These are phyloP conservation scores for Phytophthora citrophthora DNA, from an alignment of 352 stramenopile species.

Conservation along the genomic window DNA sequence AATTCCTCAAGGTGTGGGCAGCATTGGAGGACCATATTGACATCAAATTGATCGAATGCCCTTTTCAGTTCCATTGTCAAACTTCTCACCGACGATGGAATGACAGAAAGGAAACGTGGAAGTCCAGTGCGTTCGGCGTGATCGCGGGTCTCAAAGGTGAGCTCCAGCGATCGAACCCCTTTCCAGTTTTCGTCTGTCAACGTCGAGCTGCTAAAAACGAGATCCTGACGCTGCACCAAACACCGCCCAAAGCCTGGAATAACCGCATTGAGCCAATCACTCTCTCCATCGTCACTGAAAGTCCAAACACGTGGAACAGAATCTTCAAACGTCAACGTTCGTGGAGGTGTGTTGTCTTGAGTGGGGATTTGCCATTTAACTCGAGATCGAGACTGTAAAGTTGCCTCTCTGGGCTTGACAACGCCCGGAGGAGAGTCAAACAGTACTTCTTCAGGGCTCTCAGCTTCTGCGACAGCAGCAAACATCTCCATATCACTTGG, in stretches of 20 bases:
- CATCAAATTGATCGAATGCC: neutral
- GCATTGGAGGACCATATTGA: neutral
- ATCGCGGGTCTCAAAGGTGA: neutral
- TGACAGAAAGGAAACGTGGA: too few relatives aligned
- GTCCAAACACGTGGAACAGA: neutral
- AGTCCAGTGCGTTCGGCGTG: too few relatives aligned
- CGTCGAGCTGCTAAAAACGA: neutral
- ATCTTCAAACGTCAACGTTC: neutral
- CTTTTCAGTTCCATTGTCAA: neutral
- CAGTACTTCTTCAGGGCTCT: neutral
- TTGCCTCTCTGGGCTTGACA: neutral
- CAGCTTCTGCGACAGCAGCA: neutral
- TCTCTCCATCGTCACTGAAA: neutral
- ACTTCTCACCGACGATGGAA: too few relatives aligned
- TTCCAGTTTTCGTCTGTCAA: neutral
- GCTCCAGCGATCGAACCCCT: too few relatives aligned
- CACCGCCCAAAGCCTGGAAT: neutral
- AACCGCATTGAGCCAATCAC: neutral
- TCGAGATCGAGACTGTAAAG: neutral
- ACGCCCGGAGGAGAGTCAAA: neutral
- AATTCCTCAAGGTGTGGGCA: neutral
- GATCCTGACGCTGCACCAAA: conserved; percentile 1
- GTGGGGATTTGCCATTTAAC: conserved; percentile 1
- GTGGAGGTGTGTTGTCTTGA: neutral
- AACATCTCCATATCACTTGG: neutral